Base-by-base conservation (phyloP, 2,329 filamentous ascomycete species). In the Nakataea oryzae region DNA sequence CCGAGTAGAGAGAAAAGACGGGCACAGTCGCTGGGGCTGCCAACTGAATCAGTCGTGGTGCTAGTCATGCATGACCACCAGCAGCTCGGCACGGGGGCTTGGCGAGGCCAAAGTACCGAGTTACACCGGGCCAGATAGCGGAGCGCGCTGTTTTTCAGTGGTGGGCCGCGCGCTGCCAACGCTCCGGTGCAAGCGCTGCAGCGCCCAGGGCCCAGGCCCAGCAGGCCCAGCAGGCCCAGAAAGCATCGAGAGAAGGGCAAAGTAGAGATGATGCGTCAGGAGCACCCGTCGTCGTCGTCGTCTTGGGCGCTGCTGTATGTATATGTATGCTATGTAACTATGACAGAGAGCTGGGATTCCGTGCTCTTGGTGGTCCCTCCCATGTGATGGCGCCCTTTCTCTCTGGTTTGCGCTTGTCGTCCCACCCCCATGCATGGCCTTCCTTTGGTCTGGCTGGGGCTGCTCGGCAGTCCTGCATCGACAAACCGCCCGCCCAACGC, bases 61-160 rank as follows among this genome's bases (percentile, higher is more conserved):
- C 1, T 21, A 9, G 21, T 50, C 41, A 50, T 50, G 41, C 41
- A 50, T 47, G 41, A n/a, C 67, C 67, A 63, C 68, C 69, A 63
- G 66, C 67, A 61, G 67, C 68, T 62, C 67, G 66, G 59, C 68
- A 41, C 57, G 57, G 57, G 57, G 57, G 8, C 57, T 58, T 58
- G 57, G 57, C 57, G 41, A 50, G n/a, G n/a, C 17, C 17, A n/a
- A n/a, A 50, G 34, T n/a, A 50, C 41, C 41, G 14, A 50, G 41
- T 50, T n/a, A n/a, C 41, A 50, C 41, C 41, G 41, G n/a, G 41
- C 34, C 34, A 41, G 17, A 30, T 11, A 11, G 30, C 5, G 41
- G 17, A 13, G n/a, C 7, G 41, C 41, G 41, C 41, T n/a, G 41
- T 9, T 50, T 50, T 50, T 50, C 41, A n/a, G 41, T n/a, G 17